These are phyloP conservation scores for Blastomyces parvus DNA, from an alignment of 2,329 filamentous ascomycete genomes.

Conservation along the genomic window DNA sequence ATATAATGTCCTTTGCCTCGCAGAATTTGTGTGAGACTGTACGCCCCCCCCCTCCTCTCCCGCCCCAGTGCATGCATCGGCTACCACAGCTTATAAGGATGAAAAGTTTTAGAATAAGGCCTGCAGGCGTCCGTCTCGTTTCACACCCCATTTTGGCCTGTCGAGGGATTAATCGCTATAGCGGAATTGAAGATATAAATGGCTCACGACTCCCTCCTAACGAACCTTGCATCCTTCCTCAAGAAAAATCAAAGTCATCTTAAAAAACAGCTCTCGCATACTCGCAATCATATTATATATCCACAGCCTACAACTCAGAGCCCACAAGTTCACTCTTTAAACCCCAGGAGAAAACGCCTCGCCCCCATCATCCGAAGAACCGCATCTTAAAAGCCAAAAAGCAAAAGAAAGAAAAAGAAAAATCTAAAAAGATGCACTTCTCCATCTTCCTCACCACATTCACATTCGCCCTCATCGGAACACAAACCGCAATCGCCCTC, in stretches of 20 bases:
- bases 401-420: no score
- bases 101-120: background rate
- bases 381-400: background rate
- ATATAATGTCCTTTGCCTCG: background rate
- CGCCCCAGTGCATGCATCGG: background rate
- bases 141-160: background rate
- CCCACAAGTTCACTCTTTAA: background rate
- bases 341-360: background rate
- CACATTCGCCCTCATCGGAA: background rate
- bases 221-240: background rate
- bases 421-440: background rate
- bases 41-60: no score
- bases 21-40: background rate
- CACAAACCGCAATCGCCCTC: background rate
- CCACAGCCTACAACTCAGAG: background rate
- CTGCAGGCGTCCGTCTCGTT: background rate
- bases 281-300: background rate
- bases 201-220: background rate
- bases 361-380: background rate
- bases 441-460: background rate
- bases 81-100: background rate
- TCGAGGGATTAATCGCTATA: background rate
- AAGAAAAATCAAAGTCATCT: background rate
- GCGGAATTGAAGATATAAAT: background rate
- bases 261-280: background rate